phyloP scores from a whole-genome alignment of 2,329 filamentous ascomycete genomes.

The Lachnellula subtilissima region DNA sequence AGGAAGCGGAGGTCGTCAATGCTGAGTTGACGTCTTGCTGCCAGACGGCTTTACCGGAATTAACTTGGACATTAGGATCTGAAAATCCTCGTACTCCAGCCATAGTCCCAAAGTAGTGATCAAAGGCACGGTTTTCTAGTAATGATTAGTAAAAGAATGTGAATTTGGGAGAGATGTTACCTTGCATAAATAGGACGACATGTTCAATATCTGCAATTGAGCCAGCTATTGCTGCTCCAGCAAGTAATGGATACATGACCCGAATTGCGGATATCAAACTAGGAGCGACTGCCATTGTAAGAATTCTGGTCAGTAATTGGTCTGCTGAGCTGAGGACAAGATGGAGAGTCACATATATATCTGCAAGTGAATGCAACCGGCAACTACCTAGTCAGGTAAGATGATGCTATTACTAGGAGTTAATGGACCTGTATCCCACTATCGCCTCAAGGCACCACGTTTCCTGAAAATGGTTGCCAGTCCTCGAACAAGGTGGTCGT shows the following conservation, averaged over 20 bases:
- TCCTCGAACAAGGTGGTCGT: no score
- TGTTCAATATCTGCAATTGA: conserved; percentile 49
- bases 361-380: neutral
- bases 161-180: conserved; percentile 32
- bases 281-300: conserved; percentile 13
- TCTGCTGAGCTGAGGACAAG: neutral
- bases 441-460: no score
- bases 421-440: no score
- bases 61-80: conserved; percentile 50
- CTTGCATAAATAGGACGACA: conserved; percentile 55
- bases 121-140: conserved; percentile 21
- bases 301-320: neutral
- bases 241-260: conserved; percentile 18
- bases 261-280: conserved; percentile 9
- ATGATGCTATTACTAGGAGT: neutral
- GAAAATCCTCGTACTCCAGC: conserved; percentile 50
- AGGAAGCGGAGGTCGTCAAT: conserved; percentile 37
- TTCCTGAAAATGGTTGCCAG: no score
- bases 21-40: conserved; percentile 18
- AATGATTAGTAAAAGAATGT: neutral
- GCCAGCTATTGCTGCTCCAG: conserved; percentile 19
- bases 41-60: conserved; percentile 26
- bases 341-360: neutral
- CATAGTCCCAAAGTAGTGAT: conserved; percentile 49
- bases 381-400: neutral